These are phyloP conservation scores for Martiniozyma abietophila DNA, from an alignment of 805 yeast genomes.

Conservation along the genomic window DNA sequence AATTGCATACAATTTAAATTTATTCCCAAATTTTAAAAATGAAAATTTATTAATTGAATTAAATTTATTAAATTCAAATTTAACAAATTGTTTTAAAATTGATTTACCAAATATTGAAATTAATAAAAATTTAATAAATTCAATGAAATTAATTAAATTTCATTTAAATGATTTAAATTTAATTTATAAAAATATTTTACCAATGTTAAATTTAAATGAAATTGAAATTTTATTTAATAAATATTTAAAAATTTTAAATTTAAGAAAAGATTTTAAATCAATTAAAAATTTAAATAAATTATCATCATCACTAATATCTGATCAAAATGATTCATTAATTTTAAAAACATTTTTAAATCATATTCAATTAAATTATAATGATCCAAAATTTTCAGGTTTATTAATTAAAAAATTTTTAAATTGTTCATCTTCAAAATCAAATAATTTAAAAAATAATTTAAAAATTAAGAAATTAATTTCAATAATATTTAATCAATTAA, in stretches of 20 bases:
- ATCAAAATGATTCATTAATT: conserved; percentile 12
- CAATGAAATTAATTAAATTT: conserved; percentile 1
- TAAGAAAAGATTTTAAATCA: neutral
- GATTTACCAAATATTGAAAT: conserved; percentile 10
- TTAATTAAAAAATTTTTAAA: too few species aligned
- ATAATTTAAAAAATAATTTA: neutral
- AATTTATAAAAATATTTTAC: conserved; percentile 10
- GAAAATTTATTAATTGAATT: conserved; percentile 3
- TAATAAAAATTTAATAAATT: conserved; percentile 3
- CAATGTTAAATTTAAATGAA: conserved; percentile 3
- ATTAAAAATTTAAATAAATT: neutral
- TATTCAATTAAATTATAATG: conserved; percentile 4
- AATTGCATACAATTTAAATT: conserved; percentile 8
- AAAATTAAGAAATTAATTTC: neutral
- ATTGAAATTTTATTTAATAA: conserved; percentile 5
- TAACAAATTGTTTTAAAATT: neutral
- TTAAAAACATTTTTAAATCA: conserved; percentile 16
- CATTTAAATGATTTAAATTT: conserved; percentile 8
- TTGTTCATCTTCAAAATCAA: too few species aligned
- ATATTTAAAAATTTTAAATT: conserved; percentile 6
- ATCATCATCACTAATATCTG: too few species aligned
- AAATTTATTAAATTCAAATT: neutral
- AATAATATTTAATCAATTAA: neutral
- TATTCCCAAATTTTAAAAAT: conserved; percentile 10
- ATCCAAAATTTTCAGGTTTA: conserved; percentile 2